Evolutionary conservation across 2,329 filamentous ascomycete genomes (phyloP).

Genomic region (Exophiala oligosperma): DNA sequence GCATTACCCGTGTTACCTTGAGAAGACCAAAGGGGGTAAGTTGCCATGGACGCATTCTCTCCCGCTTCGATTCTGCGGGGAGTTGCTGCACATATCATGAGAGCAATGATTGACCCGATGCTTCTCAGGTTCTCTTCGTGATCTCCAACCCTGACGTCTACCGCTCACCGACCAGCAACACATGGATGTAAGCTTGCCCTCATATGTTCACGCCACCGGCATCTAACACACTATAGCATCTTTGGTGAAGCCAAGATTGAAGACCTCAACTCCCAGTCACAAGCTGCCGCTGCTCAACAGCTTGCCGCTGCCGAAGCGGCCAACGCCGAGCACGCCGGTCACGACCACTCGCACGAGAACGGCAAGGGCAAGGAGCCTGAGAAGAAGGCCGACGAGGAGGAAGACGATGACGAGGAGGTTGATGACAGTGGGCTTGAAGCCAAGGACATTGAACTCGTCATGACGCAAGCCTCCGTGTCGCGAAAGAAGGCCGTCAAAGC

Average conservation of each 20-base stretch:
- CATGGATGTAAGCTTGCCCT: slow-evolving; percentile 80
- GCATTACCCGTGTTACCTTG: slow-evolving; percentile 97
- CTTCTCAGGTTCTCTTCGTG: slow-evolving; percentile 87
- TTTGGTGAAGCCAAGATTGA: slow-evolving; percentile 99
- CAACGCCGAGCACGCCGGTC: slow-evolving; percentile 59
- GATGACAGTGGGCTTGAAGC: slow-evolving; percentile 93
- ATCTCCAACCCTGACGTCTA: slow-evolving; percentile 99
- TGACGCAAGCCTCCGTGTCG: slow-evolving; percentile 95
- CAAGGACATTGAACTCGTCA: slow-evolving; percentile 99
- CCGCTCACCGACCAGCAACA: slow-evolving; percentile 99
- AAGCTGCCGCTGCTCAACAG: slow-evolving; percentile 93
- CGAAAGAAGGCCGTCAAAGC: slow-evolving; percentile 99
- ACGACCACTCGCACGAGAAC: slow-evolving; percentile 58
- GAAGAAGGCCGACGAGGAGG: slow-evolving; percentile 72
- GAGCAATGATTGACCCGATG: slow-evolving; percentile 3
- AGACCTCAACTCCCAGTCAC: slow-evolving; percentile 97
- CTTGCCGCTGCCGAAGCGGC: slow-evolving; percentile 73
- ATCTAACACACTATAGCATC: slow-evolving; percentile 61
- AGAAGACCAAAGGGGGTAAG: slow-evolving; percentile 98
- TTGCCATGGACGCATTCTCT: slow-evolving; percentile 33
- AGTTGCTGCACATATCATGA: background rate
- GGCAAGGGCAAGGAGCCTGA: slow-evolving; percentile 66
- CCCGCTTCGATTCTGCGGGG: background rate
- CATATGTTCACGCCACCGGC: background rate
- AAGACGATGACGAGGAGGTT: slow-evolving; percentile 93